phyloP scores from a whole-genome alignment of 2,329 filamentous ascomycete genomes.

The Erysiphe neolycopersici region DNA sequence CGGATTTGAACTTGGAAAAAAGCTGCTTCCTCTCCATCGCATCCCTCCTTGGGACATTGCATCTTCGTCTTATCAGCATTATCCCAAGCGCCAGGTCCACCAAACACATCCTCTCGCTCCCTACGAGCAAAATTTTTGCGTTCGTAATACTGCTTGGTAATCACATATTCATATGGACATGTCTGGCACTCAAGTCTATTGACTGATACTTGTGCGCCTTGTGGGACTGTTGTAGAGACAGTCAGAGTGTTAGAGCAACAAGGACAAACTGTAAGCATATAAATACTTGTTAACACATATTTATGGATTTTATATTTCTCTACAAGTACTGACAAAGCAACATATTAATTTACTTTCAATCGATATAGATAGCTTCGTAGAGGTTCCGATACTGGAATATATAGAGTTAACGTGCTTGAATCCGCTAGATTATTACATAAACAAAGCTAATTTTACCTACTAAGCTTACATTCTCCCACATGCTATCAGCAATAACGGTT shows the following conservation, averaged over 20 bases:
- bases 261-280: constrained; percentile 37
- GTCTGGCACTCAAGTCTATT: constrained; percentile 91
- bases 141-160: constrained; percentile 55
- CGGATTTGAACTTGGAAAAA: constrained; percentile 96
- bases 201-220: constrained; percentile 2
- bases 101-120: constrained; percentile 73
- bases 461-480: no score
- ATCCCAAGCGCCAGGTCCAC: constrained; percentile 67
- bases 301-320: no score
- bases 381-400: no score
- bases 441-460: no score
- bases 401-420: no score
- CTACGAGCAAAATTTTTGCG: constrained; percentile 57
- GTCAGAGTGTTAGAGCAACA: constrained; percentile 65
- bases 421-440: no score
- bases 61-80: constrained; percentile 66
- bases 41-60: constrained; percentile 56
- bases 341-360: no score
- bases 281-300: no score
- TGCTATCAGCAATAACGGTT: no score
- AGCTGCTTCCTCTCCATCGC: constrained; percentile 61
- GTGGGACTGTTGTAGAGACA: constrained; percentile 21
- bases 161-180: constrained; percentile 73
- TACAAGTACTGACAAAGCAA: no score
- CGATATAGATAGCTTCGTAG: no score